Percentiles rank a stretch among this genome's conserved stretches.
Evolutionary conservation across 306 rosid species (phyloP).

Genomic region (barrel medic (Medicago truncatula)): DNA sequence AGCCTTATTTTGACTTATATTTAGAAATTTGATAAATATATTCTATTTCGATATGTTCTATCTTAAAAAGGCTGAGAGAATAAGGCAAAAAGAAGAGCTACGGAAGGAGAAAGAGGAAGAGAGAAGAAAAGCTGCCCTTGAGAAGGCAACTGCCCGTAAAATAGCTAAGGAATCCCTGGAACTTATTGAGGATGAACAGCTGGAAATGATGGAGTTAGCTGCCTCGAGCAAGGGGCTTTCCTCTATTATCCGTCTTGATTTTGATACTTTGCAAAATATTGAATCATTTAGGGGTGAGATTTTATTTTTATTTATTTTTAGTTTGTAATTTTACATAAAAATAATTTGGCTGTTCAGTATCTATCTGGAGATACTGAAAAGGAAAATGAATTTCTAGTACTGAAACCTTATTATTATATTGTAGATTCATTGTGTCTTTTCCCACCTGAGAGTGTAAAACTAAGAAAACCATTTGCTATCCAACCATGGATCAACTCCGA

Average conservation of each 20-base stretch:
- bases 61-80: slow-evolving; percentile 79
- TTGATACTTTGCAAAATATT: slow-evolving; percentile 82
- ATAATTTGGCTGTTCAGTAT: slow-evolving; percentile 1
- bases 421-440: slow-evolving; percentile 69
- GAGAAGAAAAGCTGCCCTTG: slow-evolving; percentile 93
- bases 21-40: slow-evolving; percentile 33
- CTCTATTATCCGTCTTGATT: slow-evolving; percentile 84
- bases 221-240: slow-evolving; percentile 80
- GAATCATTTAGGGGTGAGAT: slow-evolving; percentile 80
- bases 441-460: slow-evolving; percentile 76
- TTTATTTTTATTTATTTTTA: slow-evolving; percentile 15
- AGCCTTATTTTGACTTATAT: slow-evolving; percentile 29
- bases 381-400: slow-evolving; percentile 28
- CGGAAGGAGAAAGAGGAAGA: slow-evolving; percentile 91
- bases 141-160: slow-evolving; percentile 92
- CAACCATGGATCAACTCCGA: slow-evolving; percentile 92
- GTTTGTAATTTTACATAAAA: neutral
- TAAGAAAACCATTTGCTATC: slow-evolving; percentile 81
- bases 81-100: slow-evolving; percentile 86
- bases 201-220: slow-evolving; percentile 96
- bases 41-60: slow-evolving; percentile 31
- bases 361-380: slow-evolving; percentile 1
- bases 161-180: slow-evolving; percentile 97
- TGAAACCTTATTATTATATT: slow-evolving; percentile 39
- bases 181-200: slow-evolving; percentile 96